Evolutionary conservation across 2,329 filamentous ascomycete genomes (phyloP), one percentile per base, ranked within the genome.

Genomic region (Hypoxylon sp.): DNA sequence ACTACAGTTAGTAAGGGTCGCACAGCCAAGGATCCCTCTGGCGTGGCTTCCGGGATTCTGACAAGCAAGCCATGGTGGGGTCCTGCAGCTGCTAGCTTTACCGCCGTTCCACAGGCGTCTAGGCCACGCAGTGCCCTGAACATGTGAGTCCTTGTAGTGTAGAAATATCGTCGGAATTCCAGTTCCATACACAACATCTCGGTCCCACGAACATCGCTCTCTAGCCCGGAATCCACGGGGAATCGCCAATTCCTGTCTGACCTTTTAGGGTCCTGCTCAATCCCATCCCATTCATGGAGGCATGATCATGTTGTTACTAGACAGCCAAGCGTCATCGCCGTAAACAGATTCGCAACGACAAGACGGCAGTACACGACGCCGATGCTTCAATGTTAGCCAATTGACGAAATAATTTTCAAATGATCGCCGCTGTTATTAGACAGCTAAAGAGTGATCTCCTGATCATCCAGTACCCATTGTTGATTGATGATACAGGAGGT

Each of bases 371-470:
- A 68, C 27, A 70, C 55, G 65, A 70, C 32, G 44, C 60, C 67
- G 63, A 63, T 15, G 61, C 37, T 50, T 66, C 62, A 51, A 76
- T 73, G 74, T 65, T 66, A 56, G 35, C 54, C 32, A 64, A 58
- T 55, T 72, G 32, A 74, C 24, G 27, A 6, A 57, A 52, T 51
- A 50, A n/a, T 37, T 27, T 64, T 53, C 42, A 52, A 62, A 62
- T 72, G 62, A 60, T 68, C 68, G 56, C 57, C 62, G 76, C 73
- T 79, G 77, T 78, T 79, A 77, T 64, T 78, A 79, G 77, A 78
- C 76, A 77, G 76, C 71, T 54, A 62, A 65, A 53, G 39, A 68
- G 67, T 56, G 42, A 15, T 59, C 46, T 51, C 47, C 31, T 24
- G 24, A 64, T 63, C 59, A 63, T 56, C 37, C 17, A 57, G 55